Evolutionary conservation across 2,329 filamentous ascomycete genomes (phyloP).

Genomic region (Scedosporium apiospermum): DNA sequence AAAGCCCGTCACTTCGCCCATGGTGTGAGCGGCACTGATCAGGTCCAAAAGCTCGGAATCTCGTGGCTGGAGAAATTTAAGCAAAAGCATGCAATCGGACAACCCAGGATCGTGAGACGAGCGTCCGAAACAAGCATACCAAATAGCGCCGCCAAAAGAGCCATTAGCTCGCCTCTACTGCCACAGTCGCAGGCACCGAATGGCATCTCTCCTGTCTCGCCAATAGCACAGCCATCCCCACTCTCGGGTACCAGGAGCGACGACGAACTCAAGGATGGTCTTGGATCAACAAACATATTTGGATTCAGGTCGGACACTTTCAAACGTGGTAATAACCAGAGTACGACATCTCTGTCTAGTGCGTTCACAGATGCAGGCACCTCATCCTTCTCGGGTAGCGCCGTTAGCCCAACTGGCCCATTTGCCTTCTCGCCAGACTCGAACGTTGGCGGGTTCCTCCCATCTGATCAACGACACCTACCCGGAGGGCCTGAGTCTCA

Average conservation of each 20-base stretch:
- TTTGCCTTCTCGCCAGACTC: slow-evolving; percentile 70
- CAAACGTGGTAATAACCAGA: slow-evolving; percentile 48
- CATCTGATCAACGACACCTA: slow-evolving; percentile 23
- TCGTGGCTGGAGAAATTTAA: slow-evolving; percentile 95
- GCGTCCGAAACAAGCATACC: slow-evolving; percentile 63
- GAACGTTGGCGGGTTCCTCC: slow-evolving; percentile 54
- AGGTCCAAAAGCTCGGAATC: slow-evolving; percentile 59
- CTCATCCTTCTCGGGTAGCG: slow-evolving; percentile 52
- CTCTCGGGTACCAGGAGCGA: slow-evolving; percentile 61
- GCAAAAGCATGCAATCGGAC: slow-evolving; percentile 61
- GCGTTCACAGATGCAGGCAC: slow-evolving; percentile 51
- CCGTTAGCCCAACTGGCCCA: slow-evolving; percentile 65
- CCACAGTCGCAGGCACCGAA: slow-evolving; percentile 33
- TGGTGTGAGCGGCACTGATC: slow-evolving; percentile 49
- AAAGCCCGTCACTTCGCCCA: slow-evolving; percentile 75
- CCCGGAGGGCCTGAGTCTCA: slow-evolving; percentile 28
- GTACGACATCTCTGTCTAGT: slow-evolving; percentile 57
- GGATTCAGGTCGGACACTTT: background rate
- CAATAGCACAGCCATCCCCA: slow-evolving; percentile 55
- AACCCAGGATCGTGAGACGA: slow-evolving; percentile 40
- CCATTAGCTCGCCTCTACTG: slow-evolving; percentile 31
- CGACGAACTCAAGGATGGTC: slow-evolving; percentile 54
- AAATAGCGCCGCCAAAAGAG: slow-evolving; percentile 37
- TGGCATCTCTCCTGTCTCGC: slow-evolving; percentile 64
- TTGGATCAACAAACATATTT: background rate